Evolutionary conservation across 2,329 filamentous ascomycete species (phyloP).

Genomic region (Xylariaceae sp.): DNA sequence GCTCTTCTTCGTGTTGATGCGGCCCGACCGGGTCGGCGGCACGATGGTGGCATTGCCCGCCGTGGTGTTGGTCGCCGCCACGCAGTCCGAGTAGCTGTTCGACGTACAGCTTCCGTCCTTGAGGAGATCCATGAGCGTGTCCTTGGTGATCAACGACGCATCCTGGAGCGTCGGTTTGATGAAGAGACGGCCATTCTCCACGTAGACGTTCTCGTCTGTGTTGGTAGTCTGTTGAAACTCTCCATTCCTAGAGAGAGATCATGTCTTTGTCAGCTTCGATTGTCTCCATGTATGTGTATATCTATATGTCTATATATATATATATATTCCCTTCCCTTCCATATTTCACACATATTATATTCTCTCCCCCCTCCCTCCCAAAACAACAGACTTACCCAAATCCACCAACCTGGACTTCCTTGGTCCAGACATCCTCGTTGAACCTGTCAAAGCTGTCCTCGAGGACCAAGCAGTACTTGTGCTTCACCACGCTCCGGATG

Average conservation of each 20-base stretch:
- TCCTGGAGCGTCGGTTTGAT: conserved; percentile 78
- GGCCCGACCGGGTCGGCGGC: conserved; percentile 70
- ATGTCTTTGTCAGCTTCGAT: too few species aligned
- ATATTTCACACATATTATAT: too few species aligned
- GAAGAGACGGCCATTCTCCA: conserved; percentile 62
- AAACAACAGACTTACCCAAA: conserved; percentile 55
- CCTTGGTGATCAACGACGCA: conserved; percentile 54
- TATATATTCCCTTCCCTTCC: too few species aligned
- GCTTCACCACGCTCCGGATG: conserved; percentile 61
- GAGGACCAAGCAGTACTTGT: conserved; percentile 66
- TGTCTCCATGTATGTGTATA: too few species aligned
- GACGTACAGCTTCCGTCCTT: conserved; percentile 64
- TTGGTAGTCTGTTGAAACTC: conserved; percentile 74
- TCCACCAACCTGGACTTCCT: conserved; percentile 69
- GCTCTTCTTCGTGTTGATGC: conserved; percentile 68
- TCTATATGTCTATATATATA: too few species aligned
- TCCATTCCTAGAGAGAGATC: conserved; percentile 54
- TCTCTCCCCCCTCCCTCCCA: too few species aligned
- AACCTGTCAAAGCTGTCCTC: conserved; percentile 59
- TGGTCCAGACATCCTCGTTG: conserved; percentile 60
- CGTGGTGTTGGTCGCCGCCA: conserved; percentile 68
- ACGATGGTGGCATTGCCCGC: conserved; percentile 65
- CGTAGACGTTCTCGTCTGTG: conserved; percentile 66
- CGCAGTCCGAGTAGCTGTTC: conserved; percentile 52
- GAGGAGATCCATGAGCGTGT: conserved; percentile 64